Evolutionary conservation across 2,329 filamentous ascomycete species (phyloP), one percentile per base, ranked within the genome.

Genomic region (Ceratocystis alfenasii): DNA sequence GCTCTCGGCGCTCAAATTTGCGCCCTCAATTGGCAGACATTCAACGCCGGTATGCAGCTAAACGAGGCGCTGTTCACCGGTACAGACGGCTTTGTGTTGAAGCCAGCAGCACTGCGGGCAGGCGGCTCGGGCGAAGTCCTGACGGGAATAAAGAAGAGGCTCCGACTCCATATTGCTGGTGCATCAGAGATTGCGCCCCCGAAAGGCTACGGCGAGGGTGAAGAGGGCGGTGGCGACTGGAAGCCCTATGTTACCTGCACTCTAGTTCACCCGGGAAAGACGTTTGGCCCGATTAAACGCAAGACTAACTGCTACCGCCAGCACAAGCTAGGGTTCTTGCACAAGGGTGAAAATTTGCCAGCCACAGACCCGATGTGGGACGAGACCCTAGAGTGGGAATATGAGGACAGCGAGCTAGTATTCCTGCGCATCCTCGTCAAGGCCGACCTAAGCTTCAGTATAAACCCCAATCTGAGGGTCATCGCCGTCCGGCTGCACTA

Each of bases 11-110:
- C 85, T 1, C 86, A 88, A 70, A 84, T 88, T 60, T 87, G 84
- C 71, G 86, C 86, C 2, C 77, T 88, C 64, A 88, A 88, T 74
- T 86, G 85, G 82, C 86, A 88, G 71, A 86, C 80, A 0, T 88
- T 87, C 69, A 84, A 83, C 44, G 80, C 81, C 5, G 80, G 80
- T 70, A 85, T 86, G 76, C 86, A 88, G 73, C 76, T 88, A 69
- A 88, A 88, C 71, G 84, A 87, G 70, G 86, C 85, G 0, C 76
- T 88, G 0, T 88, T 88, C 73, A 79, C 77, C 60, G 84, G 84
- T 12, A 83, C 84, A 0, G 82, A 83, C 33, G 86, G 86, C 6
- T 88, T 83, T 70, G 80, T 88, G 0, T 76, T 88, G 25, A 88
- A 88, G 72, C 86, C 86, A 0, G 78, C 79, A 0, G 77, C 80